Conservation (phyloP, 345 rosid genomes). For the Linum tenue region DNA sequence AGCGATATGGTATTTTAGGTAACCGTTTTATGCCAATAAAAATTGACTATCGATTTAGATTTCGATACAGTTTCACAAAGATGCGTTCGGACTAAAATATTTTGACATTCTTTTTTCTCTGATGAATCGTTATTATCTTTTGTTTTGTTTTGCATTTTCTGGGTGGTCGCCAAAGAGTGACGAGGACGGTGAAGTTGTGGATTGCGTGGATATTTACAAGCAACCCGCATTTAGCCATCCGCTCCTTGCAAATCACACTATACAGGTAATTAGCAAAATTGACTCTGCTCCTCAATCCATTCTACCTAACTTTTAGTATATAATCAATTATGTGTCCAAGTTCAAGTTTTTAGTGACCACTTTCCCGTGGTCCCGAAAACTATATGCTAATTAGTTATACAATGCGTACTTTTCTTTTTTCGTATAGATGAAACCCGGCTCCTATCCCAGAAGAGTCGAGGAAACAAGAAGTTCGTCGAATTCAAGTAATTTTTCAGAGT, state of each 20-base stretch:
- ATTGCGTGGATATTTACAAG: conserved; percentile 22
- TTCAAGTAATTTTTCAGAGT: background rate
- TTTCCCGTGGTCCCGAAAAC: no score
- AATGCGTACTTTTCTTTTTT: background rate
- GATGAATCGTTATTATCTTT: no score
- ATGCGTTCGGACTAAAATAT: no score
- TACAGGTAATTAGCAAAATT: conserved; percentile 4
- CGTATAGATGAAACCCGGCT: conserved; percentile 17
- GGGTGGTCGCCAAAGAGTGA: background rate
- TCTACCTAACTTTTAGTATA: no score
- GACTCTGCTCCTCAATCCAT: background rate
- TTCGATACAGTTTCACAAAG: no score
- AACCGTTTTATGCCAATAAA: no score
- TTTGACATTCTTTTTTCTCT: no score
- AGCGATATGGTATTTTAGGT: no score
- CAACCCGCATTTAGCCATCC: conserved; percentile 27
- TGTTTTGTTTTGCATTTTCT: no score
- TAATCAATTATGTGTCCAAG: no score
- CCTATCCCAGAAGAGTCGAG: conserved; percentile 1
- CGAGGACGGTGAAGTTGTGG: conserved; percentile 11
- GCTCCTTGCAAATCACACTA: conserved; percentile 19
- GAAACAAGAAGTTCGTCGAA: background rate
- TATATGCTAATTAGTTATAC: background rate
- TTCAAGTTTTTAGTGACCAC: no score
- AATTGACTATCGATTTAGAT: no score